Percentiles rank a stretch among this genome's conserved stretches.
Conservation (phyloP, 2,329 filamentous ascomycete genomes). For the Colletotrichum gloeosporioides region DNA sequence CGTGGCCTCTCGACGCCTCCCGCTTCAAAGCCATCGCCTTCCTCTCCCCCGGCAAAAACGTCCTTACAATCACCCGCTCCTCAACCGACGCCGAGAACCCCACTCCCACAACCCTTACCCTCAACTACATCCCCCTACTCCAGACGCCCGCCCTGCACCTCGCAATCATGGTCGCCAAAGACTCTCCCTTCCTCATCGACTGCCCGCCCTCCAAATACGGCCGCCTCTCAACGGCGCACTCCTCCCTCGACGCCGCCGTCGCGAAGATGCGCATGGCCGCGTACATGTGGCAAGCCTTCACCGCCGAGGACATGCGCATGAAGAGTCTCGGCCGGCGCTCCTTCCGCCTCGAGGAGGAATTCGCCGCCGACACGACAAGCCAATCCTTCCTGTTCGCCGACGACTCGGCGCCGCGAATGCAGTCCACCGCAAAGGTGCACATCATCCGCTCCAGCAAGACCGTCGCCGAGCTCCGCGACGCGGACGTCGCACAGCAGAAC, state of each 20-base stretch:
- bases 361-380: conserved; percentile 70
- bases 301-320: conserved; percentile 75
- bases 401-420: conserved; percentile 5
- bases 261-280: conserved; percentile 76
- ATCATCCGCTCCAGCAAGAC: conserved; percentile 70
- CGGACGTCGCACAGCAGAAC: conserved; percentile 71
- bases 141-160: conserved; percentile 71
- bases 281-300: conserved; percentile 80
- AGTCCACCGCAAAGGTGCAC: conserved; percentile 66
- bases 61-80: not conserved
- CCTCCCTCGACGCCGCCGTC: conserved; percentile 66
- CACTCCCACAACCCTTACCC: conserved; percentile 1
- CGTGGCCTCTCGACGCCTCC: not conserved
- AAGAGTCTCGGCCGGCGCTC: conserved; percentile 72
- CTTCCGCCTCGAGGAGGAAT: conserved; percentile 77
- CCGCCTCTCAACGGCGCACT: conserved; percentile 54
- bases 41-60: conserved; percentile 6
- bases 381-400: conserved; percentile 19
- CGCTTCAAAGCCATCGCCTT: conserved; percentile 6
- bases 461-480: conserved; percentile 67
- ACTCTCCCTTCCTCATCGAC: conserved; percentile 73
- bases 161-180: conserved; percentile 71
- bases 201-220: conserved; percentile 65
- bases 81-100: not conserved
- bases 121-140: conserved; percentile 59